Percentiles rank a stretch among this genome's conserved stretches.
These are phyloP conservation scores for Ambispora gerdemannii DNA, from an alignment of 192 early-diverging fungal genomes.

Conservation along the genomic window DNA sequence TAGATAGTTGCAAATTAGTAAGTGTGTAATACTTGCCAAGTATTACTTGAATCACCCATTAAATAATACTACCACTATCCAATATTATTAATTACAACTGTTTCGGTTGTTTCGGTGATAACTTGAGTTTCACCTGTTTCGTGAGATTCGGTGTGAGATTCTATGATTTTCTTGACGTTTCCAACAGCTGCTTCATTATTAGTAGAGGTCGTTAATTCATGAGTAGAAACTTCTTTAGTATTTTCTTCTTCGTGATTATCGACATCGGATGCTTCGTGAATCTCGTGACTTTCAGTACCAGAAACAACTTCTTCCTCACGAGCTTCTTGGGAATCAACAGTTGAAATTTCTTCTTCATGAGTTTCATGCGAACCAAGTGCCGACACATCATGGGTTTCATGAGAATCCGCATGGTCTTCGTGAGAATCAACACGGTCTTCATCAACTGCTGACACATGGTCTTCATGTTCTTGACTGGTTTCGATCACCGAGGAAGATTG, in stretches of 20 bases:
- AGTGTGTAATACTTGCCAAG: too few species aligned
- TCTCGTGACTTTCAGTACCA: background rate
- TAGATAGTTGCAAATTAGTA: too few species aligned
- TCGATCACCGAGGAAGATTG: background rate
- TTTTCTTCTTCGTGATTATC: background rate
- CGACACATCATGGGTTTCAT: too few species aligned
- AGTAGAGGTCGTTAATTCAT: too few species aligned
- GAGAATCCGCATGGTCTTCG: background rate
- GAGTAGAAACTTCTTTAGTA: slow-evolving; percentile 37
- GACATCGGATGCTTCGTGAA: background rate
- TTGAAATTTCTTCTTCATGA: slow-evolving; percentile 6
- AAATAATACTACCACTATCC: too few species aligned
- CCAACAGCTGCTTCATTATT: too few species aligned
- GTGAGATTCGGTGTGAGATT: too few species aligned
- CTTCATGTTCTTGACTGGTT: background rate
- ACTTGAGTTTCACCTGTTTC: too few species aligned
- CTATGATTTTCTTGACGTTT: too few species aligned
- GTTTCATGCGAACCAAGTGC: background rate
- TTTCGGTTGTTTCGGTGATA: too few species aligned
- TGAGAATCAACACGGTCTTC: slow-evolving; percentile 5
- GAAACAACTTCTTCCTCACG: background rate
- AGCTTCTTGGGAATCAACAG: background rate
- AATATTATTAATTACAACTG: too few species aligned
- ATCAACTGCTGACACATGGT: background rate
- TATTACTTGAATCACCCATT: too few species aligned